Evolutionary conservation across 371 early-diverging fungal genomes (phyloP).

Genomic region (Mucor racemosus): DNA sequence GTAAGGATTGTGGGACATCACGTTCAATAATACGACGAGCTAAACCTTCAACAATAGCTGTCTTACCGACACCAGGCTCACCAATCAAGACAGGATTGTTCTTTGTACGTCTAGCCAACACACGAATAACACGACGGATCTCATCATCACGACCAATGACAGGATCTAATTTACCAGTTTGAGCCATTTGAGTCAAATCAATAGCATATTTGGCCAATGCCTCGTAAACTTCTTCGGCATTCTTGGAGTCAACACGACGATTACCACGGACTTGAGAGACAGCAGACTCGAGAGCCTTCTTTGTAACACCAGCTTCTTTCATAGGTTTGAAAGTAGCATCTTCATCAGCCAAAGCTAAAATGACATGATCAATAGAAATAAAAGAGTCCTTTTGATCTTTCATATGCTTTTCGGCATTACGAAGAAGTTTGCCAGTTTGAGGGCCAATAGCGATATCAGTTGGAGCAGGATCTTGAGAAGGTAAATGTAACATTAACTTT

Average conservation of each 20-base stretch:
- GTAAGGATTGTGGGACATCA: conserved; percentile 91
- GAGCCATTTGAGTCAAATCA: conserved; percentile 83
- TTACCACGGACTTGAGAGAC: conserved; percentile 85
- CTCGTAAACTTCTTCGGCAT: conserved; percentile 84
- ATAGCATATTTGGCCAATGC: conserved; percentile 95
- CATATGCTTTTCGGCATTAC: conserved; percentile 74
- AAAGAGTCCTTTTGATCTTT: conserved; percentile 87
- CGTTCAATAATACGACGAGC: conserved; percentile 96
- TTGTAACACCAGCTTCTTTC: conserved; percentile 71
- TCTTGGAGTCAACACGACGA: conserved; percentile 81
- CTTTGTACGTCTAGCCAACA: conserved; percentile 84
- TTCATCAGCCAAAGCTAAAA: conserved; percentile 81
- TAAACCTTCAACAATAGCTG: conserved; percentile 94
- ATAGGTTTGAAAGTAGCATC: conserved; percentile 64
- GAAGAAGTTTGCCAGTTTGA: conserved; percentile 65
- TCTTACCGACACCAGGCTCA: conserved; percentile 95
- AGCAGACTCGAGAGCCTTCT: conserved; percentile 76
- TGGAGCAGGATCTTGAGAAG: conserved; percentile 90
- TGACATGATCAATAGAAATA: conserved; percentile 87
- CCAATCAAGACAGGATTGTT: conserved; percentile 90
- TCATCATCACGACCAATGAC: conserved; percentile 92
- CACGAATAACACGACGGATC: conserved; percentile 84
- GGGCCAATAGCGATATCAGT: conserved; percentile 69
- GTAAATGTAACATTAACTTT: conserved; percentile 76
- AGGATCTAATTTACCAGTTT: conserved; percentile 80